Percentiles rank a stretch among this genome's conserved stretches.
Evolutionary conservation across 2,329 filamentous ascomycete genomes (phyloP).

Genomic region (Calcarisporium arbuscula): DNA sequence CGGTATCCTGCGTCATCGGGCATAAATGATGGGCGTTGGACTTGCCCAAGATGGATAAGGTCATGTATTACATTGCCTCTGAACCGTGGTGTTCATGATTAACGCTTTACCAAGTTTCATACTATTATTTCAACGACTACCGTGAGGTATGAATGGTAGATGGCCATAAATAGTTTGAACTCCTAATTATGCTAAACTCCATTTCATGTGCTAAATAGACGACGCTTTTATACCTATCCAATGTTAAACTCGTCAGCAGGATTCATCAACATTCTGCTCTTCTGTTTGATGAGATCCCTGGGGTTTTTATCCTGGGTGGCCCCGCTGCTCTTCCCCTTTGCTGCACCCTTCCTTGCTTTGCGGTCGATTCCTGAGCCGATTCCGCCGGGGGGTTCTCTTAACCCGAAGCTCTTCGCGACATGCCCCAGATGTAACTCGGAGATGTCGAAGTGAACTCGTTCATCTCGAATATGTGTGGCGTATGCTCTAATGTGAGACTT

Average conservation of each 20-base stretch:
- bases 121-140: no score
- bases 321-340: slow-evolving; percentile 13
- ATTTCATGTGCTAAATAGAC: no score
- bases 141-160: no score
- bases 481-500: slow-evolving; percentile 92
- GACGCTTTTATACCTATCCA: slow-evolving; percentile 35
- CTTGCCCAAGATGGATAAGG: no score
- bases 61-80: no score
- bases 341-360: slow-evolving; percentile 36
- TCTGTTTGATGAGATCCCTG: slow-evolving; percentile 48
- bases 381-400: slow-evolving; percentile 81
- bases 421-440: slow-evolving; percentile 87
- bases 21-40: no score
- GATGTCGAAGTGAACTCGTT: slow-evolving; percentile 85
- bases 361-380: slow-evolving; percentile 58
- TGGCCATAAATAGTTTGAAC: no score
- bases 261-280: slow-evolving; percentile 59
- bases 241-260: slow-evolving; percentile 63
- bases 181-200: no score
- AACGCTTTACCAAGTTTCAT: no score
- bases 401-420: slow-evolving; percentile 84
- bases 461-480: slow-evolving; percentile 82
- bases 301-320: slow-evolving; percentile 16
- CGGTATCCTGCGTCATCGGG: no score
- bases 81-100: no score